Conservation (phyloP, 2,329 filamentous ascomycete species). For the Penicillium sp. region DNA sequence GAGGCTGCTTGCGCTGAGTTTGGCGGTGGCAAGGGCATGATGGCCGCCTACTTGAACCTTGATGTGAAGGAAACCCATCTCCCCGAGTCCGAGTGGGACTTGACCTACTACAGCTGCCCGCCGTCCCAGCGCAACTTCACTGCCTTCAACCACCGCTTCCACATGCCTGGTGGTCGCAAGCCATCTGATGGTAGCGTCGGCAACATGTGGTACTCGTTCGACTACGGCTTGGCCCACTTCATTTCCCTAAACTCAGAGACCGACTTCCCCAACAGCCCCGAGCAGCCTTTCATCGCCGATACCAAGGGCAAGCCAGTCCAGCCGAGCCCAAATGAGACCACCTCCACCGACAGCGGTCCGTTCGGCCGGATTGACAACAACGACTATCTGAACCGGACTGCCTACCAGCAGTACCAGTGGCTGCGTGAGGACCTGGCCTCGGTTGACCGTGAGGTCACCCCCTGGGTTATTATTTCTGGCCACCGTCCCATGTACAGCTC, state of each 20-base stretch:
- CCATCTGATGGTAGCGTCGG: conserved; percentile 51
- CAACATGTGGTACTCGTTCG: conserved; percentile 57
- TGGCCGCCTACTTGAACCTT: conserved; percentile 53
- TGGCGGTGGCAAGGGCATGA: conserved; percentile 45
- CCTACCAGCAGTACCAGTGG: conserved; percentile 47
- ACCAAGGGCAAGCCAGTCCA: conserved; percentile 41
- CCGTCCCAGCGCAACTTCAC: conserved; percentile 55
- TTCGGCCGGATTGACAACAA: conserved; percentile 46
- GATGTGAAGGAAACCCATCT: too few relatives aligned
- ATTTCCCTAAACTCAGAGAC: conserved; percentile 51
- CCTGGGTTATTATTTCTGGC: conserved; percentile 52
- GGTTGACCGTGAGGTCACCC: conserved; percentile 49
- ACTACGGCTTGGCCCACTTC: conserved; percentile 55
- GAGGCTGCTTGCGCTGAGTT: conserved; percentile 52
- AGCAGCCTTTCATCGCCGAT: conserved; percentile 47
- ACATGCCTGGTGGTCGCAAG: conserved; percentile 53
- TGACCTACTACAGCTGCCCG: conserved; percentile 55
- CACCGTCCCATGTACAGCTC: conserved; percentile 53
- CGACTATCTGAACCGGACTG: conserved; percentile 42
- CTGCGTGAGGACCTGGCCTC: conserved; percentile 42
- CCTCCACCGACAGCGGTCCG: conserved; percentile 50
- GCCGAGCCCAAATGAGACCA: conserved; percentile 46
- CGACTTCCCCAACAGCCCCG: conserved; percentile 51
- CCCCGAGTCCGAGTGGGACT: too few relatives aligned
- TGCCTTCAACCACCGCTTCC: conserved; percentile 52